Base-by-base conservation (phyloP, 2,329 filamentous ascomycete genomes). In the Drechslerella stenobrocha region DNA sequence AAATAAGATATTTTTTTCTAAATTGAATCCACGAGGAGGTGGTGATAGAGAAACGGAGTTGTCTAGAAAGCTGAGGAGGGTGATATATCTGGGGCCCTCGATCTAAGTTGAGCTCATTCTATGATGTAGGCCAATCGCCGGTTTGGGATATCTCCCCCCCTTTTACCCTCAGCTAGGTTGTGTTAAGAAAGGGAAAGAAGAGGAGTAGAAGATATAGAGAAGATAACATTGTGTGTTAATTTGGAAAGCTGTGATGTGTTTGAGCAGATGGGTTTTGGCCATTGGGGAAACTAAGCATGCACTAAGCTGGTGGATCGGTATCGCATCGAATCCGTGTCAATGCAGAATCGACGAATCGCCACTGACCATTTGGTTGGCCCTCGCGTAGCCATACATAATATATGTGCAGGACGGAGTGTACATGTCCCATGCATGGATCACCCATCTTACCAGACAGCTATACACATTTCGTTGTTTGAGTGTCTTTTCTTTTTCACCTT, bases 321-420 rank as follows among this genome's bases (percentile, higher is more conserved):
- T 66, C 61, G 61, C 55, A 67, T 67, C 63, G 55, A 67, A 60
- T 51, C 55, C 50, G 63, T 56, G 50, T 58, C 51, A 57, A 51
- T 57, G 45, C 51, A 50, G 40, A 46, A 51, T 48, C 30, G 52
- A 67, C 63, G 63, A 67, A 67, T 67, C 34, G 63, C 50, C 20
- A 23, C 32, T 30, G 63, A 60, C 63, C 63, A 67, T 67, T 67
- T 67, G 63, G 63, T 67, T 59, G 55, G 60, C 55, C 28, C 59
- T 56, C 50, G 50, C 42, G 55, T 51, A 59, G 50, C 53, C 63
- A 46, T 60, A 60, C 47, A 56, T n/a, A 50, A 37, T 35, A 46
- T 40, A 56, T 58, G 61, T 66, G 53, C 61, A 66, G 52, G 40
- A 42, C 47, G 52, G 53, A 52, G 37, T 42, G 37, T 13, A 42